Evolutionary conservation across 192 early-diverging fungal genomes (phyloP).

Genomic region (Linnemannia zychae): DNA sequence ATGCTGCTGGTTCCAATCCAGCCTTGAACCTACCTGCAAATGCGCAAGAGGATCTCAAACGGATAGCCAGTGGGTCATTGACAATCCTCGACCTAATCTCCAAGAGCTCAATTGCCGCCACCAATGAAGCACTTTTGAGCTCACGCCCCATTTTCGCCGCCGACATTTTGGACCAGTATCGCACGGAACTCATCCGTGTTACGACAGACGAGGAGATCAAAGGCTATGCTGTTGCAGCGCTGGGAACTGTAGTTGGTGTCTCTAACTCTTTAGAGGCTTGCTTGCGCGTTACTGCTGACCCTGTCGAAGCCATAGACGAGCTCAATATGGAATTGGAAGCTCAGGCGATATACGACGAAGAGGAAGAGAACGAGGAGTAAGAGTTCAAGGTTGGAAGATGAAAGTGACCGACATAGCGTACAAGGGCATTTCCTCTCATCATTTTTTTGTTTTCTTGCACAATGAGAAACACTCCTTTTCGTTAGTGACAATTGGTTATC

Average conservation of each 20-base stretch:
- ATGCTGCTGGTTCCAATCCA: constrained; percentile 5
- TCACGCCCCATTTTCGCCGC: constrained; percentile 32
- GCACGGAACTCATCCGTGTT: constrained; percentile 18
- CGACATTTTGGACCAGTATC: constrained; percentile 28
- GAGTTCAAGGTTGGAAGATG: background rate
- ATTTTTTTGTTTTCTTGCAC: too few species aligned
- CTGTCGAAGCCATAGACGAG: constrained; percentile 23
- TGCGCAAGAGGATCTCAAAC: constrained; percentile 15
- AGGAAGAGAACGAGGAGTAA: constrained; percentile 1
- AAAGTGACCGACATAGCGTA: too few species aligned
- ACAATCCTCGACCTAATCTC: constrained; percentile 22
- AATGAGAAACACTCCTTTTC: too few species aligned
- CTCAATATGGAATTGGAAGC: constrained; percentile 29
- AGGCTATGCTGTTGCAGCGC: constrained; percentile 15
- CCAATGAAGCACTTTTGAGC: constrained; percentile 24
- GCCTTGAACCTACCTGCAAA: constrained; percentile 20
- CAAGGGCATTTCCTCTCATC: too few species aligned
- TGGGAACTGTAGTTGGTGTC: constrained; percentile 2
- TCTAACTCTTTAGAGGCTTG: constrained; percentile 48
- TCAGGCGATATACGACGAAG: background rate
- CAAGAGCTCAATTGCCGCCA: constrained; percentile 28
- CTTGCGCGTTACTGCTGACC: constrained; percentile 27
- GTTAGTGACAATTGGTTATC: too few species aligned
- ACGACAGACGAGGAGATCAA: background rate
- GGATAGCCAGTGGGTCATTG: constrained; percentile 11